Conservation (phyloP, 2,329 filamentous ascomycete genomes). For the Colletotrichum tabaci region DNA sequence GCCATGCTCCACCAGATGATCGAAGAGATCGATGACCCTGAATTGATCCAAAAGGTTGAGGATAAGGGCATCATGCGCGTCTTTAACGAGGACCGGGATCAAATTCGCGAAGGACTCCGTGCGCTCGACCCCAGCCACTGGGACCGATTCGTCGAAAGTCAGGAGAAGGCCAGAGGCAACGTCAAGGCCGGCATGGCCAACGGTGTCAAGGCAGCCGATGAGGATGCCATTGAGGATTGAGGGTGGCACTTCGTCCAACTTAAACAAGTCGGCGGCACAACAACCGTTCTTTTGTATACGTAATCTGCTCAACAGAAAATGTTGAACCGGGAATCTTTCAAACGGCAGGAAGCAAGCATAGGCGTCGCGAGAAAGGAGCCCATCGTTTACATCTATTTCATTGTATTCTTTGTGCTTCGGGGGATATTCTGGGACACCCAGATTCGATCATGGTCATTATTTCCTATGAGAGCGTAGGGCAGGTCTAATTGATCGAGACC, state of each 20-base stretch:
- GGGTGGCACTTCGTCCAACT: neutral
- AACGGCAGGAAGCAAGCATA: conserved; percentile 37
- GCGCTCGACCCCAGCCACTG: conserved; percentile 78
- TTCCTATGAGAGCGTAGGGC: neutral
- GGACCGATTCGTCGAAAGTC: conserved; percentile 73
- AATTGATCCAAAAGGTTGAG: conserved; percentile 66
- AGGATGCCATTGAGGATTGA: conserved; percentile 60
- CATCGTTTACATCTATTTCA: conserved; percentile 5
- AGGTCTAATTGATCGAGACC: neutral
- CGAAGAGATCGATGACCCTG: conserved; percentile 73
- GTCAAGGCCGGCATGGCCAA: conserved; percentile 55
- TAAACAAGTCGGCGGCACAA: neutral
- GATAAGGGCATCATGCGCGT: conserved; percentile 73
- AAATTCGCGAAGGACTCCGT: conserved; percentile 65
- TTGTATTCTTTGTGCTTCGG: neutral
- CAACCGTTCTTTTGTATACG: conserved; percentile 29
- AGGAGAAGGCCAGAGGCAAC: conserved; percentile 72
- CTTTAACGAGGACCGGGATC: conserved; percentile 71
- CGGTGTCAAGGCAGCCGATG: conserved; percentile 50
- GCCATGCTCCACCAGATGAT: conserved; percentile 74
- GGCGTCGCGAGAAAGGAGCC: conserved; percentile 31
- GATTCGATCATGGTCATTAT: neutral
- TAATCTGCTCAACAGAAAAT: conserved; percentile 23
- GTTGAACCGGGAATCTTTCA: conserved; percentile 25
- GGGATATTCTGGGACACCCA: neutral